Base-by-base conservation (phyloP, 1,284 basidiomycete genomes). In the Apiotrichum gracile region DNA sequence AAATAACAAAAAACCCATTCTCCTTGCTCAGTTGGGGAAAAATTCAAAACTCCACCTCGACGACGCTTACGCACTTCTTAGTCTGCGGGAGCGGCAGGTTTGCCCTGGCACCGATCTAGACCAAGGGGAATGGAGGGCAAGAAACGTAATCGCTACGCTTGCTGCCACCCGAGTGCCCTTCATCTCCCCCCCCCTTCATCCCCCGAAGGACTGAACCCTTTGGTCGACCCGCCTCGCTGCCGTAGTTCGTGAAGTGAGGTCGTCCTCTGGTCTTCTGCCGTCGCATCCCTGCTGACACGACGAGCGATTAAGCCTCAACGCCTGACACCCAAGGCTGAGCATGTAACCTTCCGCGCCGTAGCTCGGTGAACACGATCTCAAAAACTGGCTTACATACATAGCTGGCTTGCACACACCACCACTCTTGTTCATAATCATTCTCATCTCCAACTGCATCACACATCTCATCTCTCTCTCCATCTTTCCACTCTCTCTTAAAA, bases 11-110 rank as follows among this genome's bases (percentile, higher is more conserved):
- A 34, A 34, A 14, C 13, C 5, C 5, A 34, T n/a, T n/a, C n/a
- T n/a, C 16, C 31, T 31, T 14, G 10, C 31, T 31, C 31, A 31
- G 12, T 31, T 14, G 19, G 35, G 35, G 5, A 41, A 24, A 26
- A 26, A 22, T 13, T 25, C 39, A 43, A 43, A 43, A 38, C 6
- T 26, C 22, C 39, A 22, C 24, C 24, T 17, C 26, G 22, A 16
- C 41, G 13, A 43, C 43, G 29, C 43, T 45, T 35, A 37, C 44
- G 44, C 44, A 46, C 44, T 35, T 45, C 31, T n/a, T n/a, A 21
- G 16, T 17, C 26, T 35, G 33, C 44, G 44, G 44, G 33, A 46
- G 44, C 22, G 44, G 33, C 31, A 31, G 16, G 22, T 13, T 10
- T 46, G 19, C 35, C 37, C 35, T 47, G 46, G 26, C 29, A 29